Base-by-base conservation (phyloP, 2,329 filamentous ascomycete genomes). In the Tolypocladium ophioglossoides region DNA sequence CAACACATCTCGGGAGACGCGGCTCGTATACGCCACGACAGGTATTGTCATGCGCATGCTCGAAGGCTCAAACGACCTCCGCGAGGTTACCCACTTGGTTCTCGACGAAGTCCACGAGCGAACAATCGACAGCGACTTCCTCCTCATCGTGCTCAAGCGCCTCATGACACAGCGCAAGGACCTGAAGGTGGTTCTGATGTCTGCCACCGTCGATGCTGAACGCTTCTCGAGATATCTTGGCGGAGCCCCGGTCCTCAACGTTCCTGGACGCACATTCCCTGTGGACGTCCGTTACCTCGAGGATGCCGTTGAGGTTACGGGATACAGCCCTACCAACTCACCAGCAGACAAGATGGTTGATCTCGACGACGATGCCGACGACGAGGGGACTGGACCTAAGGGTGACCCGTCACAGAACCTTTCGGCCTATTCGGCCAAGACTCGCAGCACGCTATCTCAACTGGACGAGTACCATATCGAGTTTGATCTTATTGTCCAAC, bases 11-110 rank as follows among this genome's bases (percentile, higher is more conserved):
- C 80, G 84, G 34, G 85, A 90, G 61, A 97, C 91, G 2, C 80
- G 89, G 52, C 80, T 99, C 30, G 83, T 97, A 7, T 99, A 91
- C 70, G 94, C 94, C 52, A 96, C 87, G 2, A 87, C 83, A 7
- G 83, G 94, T 74, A 95, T 99, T 55, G 90, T 99, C n/a, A 89
- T 99, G 77, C 85, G 94, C 32, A 97, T 99, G 92, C 78, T 99
- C 16, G 94, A 99, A 69, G 86, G 86, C 10, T 88, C 89, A 0
- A 87, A 90, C 59, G 87, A 95, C 54, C 80, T 99, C 46, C 81
- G 84, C 55, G 92, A 96, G 59, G 85, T 99, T 52, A 96, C 92
- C 0, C 94, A 97, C 72, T 74, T 99, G 56, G 84, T 99, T 48
- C 84, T 99, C n/a, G 94, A 99, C 65, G 94, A 99, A 70, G 92